Base-by-base conservation (phyloP, 1,284 basidiomycete genomes). In the Microbotryomycetes sp. region DNA sequence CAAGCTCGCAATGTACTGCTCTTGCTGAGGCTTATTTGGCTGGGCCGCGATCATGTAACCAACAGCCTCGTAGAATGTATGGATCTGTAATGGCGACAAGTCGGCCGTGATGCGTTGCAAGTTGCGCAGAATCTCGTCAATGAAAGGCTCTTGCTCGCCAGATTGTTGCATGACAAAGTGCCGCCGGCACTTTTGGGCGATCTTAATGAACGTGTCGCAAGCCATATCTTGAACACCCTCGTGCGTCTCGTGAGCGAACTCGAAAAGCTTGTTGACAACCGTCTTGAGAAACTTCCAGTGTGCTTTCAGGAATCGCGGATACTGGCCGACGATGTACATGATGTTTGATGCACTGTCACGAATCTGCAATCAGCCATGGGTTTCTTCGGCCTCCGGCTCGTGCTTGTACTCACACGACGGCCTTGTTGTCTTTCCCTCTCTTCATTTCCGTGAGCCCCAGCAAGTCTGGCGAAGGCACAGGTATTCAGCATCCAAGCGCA, bases 261-360 rank as follows among this genome's bases (percentile, higher is more conserved):
- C 96, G 76, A 99, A 99, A 21, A 98, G 81, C 78, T 99, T 99
- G 81, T 98, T 98, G 68, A 98, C 96, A 54, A 99, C 96, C 3
- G 96, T 98, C 81, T 99, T 99, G 75, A 99, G 79, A 84, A 99
- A 99, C 79, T 97, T 98, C 96, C 96, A 99, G 76, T 99, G 96
- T 24, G 96, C 96, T 76, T 98, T 98, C 73, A 99, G 85, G 85
- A 98, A 99, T 31, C 96, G 86, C 54, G 96, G 96, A 75, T 99
- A 99, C 78, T 99, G 96, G 55, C 96, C 96, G 70, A 99, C 96
- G 73, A 98, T 99, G 78, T 99, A 99, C 96, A 99, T 99, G 79
- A 99, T 99, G 75, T 98, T 92, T 46, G 94, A 97, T 2, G 96
- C 96, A 48, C 63, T 65, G 56, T 29, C 24, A 9, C n/a, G n/a